phyloP scores from a whole-genome alignment of 2,329 filamentous ascomycete species.

The Penicillium crustosum region DNA sequence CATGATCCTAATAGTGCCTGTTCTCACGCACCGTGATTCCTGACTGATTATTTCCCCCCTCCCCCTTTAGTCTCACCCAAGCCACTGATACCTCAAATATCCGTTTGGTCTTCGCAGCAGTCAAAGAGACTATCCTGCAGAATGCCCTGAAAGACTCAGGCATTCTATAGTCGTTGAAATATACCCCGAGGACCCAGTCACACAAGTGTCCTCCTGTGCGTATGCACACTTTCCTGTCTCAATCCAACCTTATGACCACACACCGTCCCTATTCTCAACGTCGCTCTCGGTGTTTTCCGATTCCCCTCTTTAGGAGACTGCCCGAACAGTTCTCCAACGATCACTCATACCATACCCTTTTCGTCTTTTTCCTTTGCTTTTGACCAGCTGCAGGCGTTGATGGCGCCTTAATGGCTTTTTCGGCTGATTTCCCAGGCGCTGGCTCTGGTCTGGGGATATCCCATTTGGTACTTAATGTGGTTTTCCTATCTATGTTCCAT shows the following conservation, averaged over 20 bases:
- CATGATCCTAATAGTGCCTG: background rate
- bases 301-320: background rate
- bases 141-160: constrained; percentile 98
- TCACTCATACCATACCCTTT: constrained; percentile 14
- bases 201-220: background rate
- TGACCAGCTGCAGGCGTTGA: constrained; percentile 26
- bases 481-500: constrained; percentile 11
- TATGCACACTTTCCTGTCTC: background rate
- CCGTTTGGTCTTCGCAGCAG: constrained; percentile 92
- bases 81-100: constrained; percentile 99
- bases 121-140: constrained; percentile 98
- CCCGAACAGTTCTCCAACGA: constrained; percentile 12
- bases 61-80: constrained; percentile 77
- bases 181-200: background rate
- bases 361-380: constrained; percentile 16
- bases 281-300: constrained; percentile 6
- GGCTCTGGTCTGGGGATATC: constrained; percentile 18
- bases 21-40: background rate
- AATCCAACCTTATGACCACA: constrained; percentile 4
- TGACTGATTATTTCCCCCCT: constrained; percentile 25
- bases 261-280: constrained; percentile 5
- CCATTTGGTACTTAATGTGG: constrained; percentile 18
- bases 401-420: constrained; percentile 16
- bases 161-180: constrained; percentile 62
- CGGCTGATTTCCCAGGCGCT: constrained; percentile 21